Evolutionary conservation across 2,329 filamentous ascomycete genomes (phyloP), one percentile per base, ranked within the genome.

Genomic region (Venturia asperata): DNA sequence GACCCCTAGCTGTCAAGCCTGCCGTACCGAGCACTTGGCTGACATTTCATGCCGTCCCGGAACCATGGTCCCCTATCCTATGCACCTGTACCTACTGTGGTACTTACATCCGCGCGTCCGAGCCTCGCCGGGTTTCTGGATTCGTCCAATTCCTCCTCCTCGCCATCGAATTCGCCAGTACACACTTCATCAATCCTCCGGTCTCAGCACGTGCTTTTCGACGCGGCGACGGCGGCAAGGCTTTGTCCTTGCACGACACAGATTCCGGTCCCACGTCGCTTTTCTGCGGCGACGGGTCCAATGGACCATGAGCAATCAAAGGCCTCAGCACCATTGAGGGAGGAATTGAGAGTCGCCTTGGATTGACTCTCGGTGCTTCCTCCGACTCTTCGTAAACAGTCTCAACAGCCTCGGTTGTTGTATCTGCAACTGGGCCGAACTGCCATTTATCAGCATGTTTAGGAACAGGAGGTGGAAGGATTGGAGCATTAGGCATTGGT

Each of bases 91-190:
- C 37, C 37, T 39, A 11, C 11, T 39, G 11, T 11, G 6, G 37
- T 39, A 41, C 39, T 41, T 10, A 21, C 19, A 61, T 13, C 37
- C 30, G 21, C 41, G 37, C 56, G 34, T 61, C 37, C 37, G 24
- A 43, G 34, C 60, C 43, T 43, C 19, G 39, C 37, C 39, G 21
- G 15, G n/a, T 47, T 19, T 62, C 60, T 47, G 39, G 41, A 43
- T 27, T 45, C 37, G 68, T 67, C 52, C 67, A 62, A 30, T 60
- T 68, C 37, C 68, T 67, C 61, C 70, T 69, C 47, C 71, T 68
- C 68, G 67, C 72, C 71, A 70, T 74, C 34, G 68, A 67, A 17
- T 66, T 69, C 17, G 69, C 61, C 45, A 75, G 66, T 0, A 67
- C 68, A 13, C 63, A 68, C 64, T 72, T 69, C 66, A 73, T 64